Conservation (phyloP, 345 rosid genomes). For the Populus alba region DNA sequence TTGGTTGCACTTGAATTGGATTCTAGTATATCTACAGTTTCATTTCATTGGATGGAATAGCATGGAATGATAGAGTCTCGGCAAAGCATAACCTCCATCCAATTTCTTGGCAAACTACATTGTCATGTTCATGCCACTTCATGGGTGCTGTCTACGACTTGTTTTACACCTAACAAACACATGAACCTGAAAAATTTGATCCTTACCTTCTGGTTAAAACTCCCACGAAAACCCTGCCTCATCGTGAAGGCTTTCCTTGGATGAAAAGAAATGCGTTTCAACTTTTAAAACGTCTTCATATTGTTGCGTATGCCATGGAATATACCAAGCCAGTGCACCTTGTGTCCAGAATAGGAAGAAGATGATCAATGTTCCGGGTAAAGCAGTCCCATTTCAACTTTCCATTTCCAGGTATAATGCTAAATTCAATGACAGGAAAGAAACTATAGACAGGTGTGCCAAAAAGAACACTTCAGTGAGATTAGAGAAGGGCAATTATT, state of each 20-base stretch:
- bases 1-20: neutral
- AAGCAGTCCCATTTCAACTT: neutral
- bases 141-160: neutral
- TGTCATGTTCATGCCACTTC: neutral
- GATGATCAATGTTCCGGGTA: neutral
- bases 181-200: neutral
- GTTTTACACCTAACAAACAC: neutral
- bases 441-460: neutral
- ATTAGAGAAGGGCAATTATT: neutral
- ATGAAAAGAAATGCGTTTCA: neutral
- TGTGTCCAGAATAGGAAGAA: neutral
- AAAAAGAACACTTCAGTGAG: neutral
- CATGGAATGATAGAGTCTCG: neutral
- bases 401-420: neutral
- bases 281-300: neutral
- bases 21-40: neutral
- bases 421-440: neutral
- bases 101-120: too few species aligned
- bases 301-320: neutral
- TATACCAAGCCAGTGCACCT: neutral
- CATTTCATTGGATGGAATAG: neutral
- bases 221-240: neutral
- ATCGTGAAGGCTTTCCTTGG: neutral
- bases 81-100: neutral
- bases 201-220: neutral